These are phyloP conservation scores for Roridomyces roridus DNA, from an alignment of 768 basidiomycete genomes.

Conservation along the genomic window DNA sequence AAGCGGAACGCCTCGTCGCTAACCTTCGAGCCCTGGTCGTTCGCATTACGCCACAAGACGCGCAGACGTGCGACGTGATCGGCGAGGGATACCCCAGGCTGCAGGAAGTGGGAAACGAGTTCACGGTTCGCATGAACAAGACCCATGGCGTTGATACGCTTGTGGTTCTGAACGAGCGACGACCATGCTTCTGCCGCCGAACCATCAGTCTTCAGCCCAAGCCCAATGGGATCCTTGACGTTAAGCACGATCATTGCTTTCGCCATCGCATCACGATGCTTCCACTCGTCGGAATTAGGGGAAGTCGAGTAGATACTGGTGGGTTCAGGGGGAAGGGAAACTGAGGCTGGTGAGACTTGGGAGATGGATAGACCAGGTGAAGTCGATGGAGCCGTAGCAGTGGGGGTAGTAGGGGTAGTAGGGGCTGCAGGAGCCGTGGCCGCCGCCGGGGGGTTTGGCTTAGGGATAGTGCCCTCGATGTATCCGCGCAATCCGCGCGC, in stretches of 20 bases:
- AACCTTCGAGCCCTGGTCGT: slow-evolving; percentile 20
- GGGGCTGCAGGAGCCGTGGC: background rate
- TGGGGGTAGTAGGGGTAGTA: background rate
- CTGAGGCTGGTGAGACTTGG: background rate
- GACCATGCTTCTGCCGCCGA: slow-evolving; percentile 28
- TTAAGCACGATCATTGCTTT: slow-evolving; percentile 8
- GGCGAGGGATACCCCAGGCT: slow-evolving; percentile 17
- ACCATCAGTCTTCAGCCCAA: slow-evolving; percentile 28
- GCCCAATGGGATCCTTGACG: slow-evolving; percentile 18
- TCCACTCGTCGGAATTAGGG: slow-evolving; percentile 29
- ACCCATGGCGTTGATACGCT: slow-evolving; percentile 12
- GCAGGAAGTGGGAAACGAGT: slow-evolving; percentile 11
- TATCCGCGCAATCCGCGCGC: slow-evolving; percentile 1
- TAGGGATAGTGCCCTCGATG: background rate
- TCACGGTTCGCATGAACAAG: slow-evolving; percentile 17
- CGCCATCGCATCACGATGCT: slow-evolving; percentile 24
- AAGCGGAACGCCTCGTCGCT: slow-evolving; percentile 22
- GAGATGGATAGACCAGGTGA: no score
- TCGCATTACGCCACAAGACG: slow-evolving; percentile 21
- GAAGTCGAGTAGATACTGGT: slow-evolving; percentile 13
- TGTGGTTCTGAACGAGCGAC: slow-evolving; percentile 23
- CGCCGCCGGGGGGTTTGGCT: background rate
- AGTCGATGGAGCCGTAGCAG: no score
- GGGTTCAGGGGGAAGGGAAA: slow-evolving; percentile 1
- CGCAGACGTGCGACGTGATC: slow-evolving; percentile 22